A percentile compares a stretch with the other conserved stretches of the same genome.
Conservation (phyloP, 768 basidiomycete species). For the Hortiboletus campestris region DNA sequence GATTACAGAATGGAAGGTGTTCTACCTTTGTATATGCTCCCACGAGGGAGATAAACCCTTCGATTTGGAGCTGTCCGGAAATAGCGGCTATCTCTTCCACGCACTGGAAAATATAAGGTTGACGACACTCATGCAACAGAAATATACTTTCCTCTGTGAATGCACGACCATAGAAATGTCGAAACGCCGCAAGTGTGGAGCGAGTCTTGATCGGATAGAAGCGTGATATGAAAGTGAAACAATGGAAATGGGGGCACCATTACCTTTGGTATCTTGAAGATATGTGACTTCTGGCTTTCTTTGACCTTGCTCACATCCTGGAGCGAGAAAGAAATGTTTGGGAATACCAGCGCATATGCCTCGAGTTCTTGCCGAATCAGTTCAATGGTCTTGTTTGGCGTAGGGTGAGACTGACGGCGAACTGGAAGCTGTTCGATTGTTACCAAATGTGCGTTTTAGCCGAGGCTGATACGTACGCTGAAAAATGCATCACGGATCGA, state of each 20-base stretch:
- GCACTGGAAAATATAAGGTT: conserved; percentile 44
- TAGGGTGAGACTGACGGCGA: conserved; percentile 69
- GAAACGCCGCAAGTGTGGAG: conserved; percentile 66
- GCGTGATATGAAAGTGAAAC: conserved; percentile 11
- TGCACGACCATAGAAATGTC: conserved; percentile 69
- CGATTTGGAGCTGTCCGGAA: conserved; percentile 51
- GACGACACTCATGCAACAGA: conserved; percentile 14
- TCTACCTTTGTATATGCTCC: conserved; percentile 71
- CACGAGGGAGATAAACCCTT: conserved; percentile 84
- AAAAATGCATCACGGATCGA: conserved; percentile 88
- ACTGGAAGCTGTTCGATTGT: conserved; percentile 63
- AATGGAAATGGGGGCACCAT: conserved; percentile 17
- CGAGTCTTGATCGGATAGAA: conserved; percentile 48
- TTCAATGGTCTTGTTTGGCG: conserved; percentile 58
- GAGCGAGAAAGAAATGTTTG: conserved; percentile 65
- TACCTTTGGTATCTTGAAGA: conserved; percentile 70
- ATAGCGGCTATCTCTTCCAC: conserved; percentile 59
- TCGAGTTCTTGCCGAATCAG: conserved; percentile 71
- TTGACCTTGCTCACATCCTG: conserved; percentile 48
- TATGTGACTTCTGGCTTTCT: conserved; percentile 40
- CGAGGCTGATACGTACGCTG: conserved; percentile 52
- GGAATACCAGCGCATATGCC: conserved; percentile 69
- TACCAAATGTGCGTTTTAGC: conserved; percentile 1
- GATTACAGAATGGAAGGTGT: conserved; percentile 16
- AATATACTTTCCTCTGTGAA: conserved; percentile 57